Conservation (phyloP, 2,329 filamentous ascomycete species). For the Coniosporium tulheliwenetii region DNA sequence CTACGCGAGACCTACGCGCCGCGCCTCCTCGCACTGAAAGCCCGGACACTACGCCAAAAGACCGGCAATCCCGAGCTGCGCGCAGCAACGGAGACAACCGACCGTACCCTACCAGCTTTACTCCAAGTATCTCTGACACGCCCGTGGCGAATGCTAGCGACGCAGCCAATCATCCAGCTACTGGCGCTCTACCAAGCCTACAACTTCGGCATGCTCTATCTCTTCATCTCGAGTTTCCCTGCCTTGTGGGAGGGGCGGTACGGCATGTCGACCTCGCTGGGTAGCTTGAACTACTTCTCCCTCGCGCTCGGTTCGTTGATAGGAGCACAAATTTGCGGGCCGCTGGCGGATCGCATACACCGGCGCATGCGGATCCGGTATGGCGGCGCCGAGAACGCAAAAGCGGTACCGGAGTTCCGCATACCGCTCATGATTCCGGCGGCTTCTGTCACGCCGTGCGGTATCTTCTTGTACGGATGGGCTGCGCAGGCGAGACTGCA, state of each 20-base stretch:
- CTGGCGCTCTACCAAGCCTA: constrained; percentile 33
- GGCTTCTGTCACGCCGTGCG: constrained; percentile 9
- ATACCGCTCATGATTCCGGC: constrained; percentile 9
- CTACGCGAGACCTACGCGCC: constrained; percentile 26
- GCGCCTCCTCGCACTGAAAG: constrained; percentile 18
- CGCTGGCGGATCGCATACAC: constrained; percentile 24
- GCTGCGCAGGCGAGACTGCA: constrained; percentile 18
- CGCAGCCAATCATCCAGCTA: constrained; percentile 40
- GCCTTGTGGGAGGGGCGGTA: constrained; percentile 37
- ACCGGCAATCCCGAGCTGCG: constrained; percentile 16
- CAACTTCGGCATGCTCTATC: constrained; percentile 41
- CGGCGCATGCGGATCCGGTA: not conserved
- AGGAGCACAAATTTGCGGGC: constrained; percentile 32
- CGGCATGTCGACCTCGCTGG: constrained; percentile 35
- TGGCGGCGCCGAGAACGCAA: not conserved
- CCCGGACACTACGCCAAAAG: constrained; percentile 15
- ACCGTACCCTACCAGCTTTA: constrained; percentile 4
- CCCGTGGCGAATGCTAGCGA: constrained; percentile 34
- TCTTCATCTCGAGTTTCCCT: constrained; percentile 41
- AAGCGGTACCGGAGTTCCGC: constrained; percentile 7
- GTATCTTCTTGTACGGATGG: constrained; percentile 30
- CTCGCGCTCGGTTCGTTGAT: constrained; percentile 37
- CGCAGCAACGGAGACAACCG: constrained; percentile 14
- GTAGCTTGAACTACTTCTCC: constrained; percentile 43
- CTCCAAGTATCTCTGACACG: constrained; percentile 24